Evolutionary conservation across 2,329 filamentous ascomycete species (phyloP).

Genomic region (Aureobasidium lini): DNA sequence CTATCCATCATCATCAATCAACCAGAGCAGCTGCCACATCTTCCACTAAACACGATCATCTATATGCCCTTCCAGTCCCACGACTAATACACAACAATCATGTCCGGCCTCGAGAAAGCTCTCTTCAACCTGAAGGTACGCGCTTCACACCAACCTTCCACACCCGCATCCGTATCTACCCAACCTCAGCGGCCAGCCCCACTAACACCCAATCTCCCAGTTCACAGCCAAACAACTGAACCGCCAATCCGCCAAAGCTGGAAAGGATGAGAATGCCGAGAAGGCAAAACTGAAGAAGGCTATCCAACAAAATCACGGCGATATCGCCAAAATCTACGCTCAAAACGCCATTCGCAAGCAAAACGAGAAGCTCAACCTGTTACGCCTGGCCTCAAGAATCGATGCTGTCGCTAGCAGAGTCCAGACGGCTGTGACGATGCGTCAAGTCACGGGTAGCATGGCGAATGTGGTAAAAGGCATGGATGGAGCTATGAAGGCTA

Average conservation of each 20-base stretch:
- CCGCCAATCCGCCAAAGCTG: slow-evolving; percentile 53
- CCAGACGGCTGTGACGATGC: slow-evolving; percentile 58
- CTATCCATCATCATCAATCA: background rate
- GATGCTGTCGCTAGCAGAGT: slow-evolving; percentile 42
- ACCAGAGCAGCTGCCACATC: background rate
- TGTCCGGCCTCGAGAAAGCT: slow-evolving; percentile 56
- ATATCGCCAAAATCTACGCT: slow-evolving; percentile 57
- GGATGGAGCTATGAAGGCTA: slow-evolving; percentile 55
- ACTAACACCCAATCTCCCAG: slow-evolving; percentile 30
- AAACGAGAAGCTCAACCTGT: slow-evolving; percentile 54
- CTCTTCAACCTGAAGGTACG: slow-evolving; percentile 54
- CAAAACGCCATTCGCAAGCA: slow-evolving; percentile 57
- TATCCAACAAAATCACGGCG: slow-evolving; percentile 51
- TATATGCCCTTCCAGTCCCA: slow-evolving; percentile 1
- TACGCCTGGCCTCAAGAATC: slow-evolving; percentile 50
- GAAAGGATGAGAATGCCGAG: slow-evolving; percentile 54
- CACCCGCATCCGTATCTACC: slow-evolving; percentile 8
- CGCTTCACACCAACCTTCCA: background rate
- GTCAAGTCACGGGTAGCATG: slow-evolving; percentile 54
- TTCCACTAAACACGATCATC: background rate
- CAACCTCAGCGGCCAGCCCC: background rate
- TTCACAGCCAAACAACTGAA: slow-evolving; percentile 58
- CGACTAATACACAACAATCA: slow-evolving; percentile 23
- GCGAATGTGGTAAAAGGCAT: slow-evolving; percentile 55
- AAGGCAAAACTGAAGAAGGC: slow-evolving; percentile 58